Conservation (phyloP, 2,329 filamentous ascomycete genomes). For the Colletotrichum spinosum region DNA sequence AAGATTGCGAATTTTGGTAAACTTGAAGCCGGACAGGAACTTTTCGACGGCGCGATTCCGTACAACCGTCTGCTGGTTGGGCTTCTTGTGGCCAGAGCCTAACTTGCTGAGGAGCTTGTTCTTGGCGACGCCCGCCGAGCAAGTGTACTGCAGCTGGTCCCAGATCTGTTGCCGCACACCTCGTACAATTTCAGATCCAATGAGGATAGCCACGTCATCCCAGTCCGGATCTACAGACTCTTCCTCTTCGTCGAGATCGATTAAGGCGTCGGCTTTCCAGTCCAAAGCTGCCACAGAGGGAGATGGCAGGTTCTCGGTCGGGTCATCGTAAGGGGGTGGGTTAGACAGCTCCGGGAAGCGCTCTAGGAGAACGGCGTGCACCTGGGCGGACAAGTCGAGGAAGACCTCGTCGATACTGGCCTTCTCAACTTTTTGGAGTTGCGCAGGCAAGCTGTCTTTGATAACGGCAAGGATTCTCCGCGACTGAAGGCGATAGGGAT, state of each 20-base stretch:
- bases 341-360: slow-evolving; percentile 79
- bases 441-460: slow-evolving; percentile 75
- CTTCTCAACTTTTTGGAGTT: slow-evolving; percentile 85
- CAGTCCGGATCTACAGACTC: slow-evolving; percentile 91
- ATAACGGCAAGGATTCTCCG: slow-evolving; percentile 84
- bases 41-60: slow-evolving; percentile 83
- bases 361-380: slow-evolving; percentile 80
- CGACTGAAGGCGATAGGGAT: slow-evolving; percentile 89
- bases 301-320: slow-evolving; percentile 76
- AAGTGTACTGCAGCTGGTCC: slow-evolving; percentile 84
- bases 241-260: slow-evolving; percentile 80
- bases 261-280: slow-evolving; percentile 85
- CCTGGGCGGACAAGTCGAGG: slow-evolving; percentile 86
- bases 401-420: slow-evolving; percentile 97
- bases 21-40: slow-evolving; percentile 88
- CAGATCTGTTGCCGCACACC: slow-evolving; percentile 77
- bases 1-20: slow-evolving; percentile 94
- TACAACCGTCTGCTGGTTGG: slow-evolving; percentile 93
- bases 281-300: slow-evolving; percentile 78
- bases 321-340: slow-evolving; percentile 79
- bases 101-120: slow-evolving; percentile 98
- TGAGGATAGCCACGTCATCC: slow-evolving; percentile 90
- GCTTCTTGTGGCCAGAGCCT: slow-evolving; percentile 91
- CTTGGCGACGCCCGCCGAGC: slow-evolving; percentile 86
- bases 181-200: slow-evolving; percentile 90